Evolutionary conservation across 306 rosid species (phyloP).

Genomic region (Begonia peltatifolia): DNA sequence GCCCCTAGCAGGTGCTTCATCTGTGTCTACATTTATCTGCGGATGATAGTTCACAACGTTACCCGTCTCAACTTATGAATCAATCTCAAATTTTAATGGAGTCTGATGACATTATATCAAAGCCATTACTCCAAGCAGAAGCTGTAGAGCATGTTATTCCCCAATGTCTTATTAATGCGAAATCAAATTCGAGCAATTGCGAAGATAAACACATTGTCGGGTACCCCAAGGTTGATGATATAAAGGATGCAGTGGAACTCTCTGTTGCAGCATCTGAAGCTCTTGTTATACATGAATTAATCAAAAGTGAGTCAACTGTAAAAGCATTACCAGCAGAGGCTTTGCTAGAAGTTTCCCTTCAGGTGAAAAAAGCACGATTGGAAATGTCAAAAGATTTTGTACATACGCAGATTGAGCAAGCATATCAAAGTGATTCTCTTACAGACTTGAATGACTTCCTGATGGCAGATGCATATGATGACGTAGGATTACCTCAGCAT

Average conservation of each 20-base stretch:
- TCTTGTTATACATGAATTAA: slow-evolving; percentile 58
- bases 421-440: slow-evolving; percentile 43
- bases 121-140: slow-evolving; percentile 23
- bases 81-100: slow-evolving; percentile 23
- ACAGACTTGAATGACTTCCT: slow-evolving; percentile 65
- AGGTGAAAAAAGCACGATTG: slow-evolving; percentile 55
- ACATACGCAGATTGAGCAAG: slow-evolving; percentile 22
- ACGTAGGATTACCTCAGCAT: slow-evolving; percentile 45
- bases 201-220: slow-evolving; percentile 19
- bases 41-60: slow-evolving; percentile 27
- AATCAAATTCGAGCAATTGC: slow-evolving; percentile 17
- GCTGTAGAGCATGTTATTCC: slow-evolving; percentile 14
- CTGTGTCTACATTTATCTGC: slow-evolving; percentile 56
- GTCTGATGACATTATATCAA: slow-evolving; percentile 16
- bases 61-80: slow-evolving; percentile 28
- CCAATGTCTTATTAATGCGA: slow-evolving; percentile 16
- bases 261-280: slow-evolving; percentile 87
- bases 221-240: slow-evolving; percentile 25
- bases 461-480: slow-evolving; percentile 63
- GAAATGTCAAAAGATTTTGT: slow-evolving; percentile 32
- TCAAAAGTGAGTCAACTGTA: slow-evolving; percentile 22
- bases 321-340: slow-evolving; percentile 29
- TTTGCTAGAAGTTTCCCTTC: slow-evolving; percentile 66
- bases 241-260: slow-evolving; percentile 52
- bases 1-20: slow-evolving; percentile 37